Base-by-base conservation (phyloP, 2,329 filamentous ascomycete species). In the Ceratocystis variospora region DNA sequence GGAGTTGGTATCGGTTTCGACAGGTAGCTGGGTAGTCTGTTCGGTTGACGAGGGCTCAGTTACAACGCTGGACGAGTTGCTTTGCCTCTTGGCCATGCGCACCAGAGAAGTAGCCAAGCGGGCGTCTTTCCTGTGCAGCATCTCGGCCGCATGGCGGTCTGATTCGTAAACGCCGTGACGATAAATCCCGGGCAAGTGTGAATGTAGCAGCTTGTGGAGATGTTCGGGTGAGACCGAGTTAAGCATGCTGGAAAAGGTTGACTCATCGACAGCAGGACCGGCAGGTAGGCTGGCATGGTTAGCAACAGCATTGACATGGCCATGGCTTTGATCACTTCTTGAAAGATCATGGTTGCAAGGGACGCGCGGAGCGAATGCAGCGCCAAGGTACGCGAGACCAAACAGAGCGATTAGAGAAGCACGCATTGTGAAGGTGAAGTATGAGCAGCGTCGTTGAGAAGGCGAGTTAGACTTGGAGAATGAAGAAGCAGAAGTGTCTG, bases 131-230 rank as follows among this genome's bases (percentile, higher is more conserved):
- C 78, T 77, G 75, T 85, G 81, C 33, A 88, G 79, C 44, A 81
- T 83, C 73, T 87, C 82, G 65, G 88, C 78, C 31, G 85, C 86
- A 10, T 80, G 78, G 70, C 79, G 80, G 71, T 88, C 86, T 69
- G 84, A 83, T 69, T 82, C 79, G 73, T 86, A 88, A 66, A 89
- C 80, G 67, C 87, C 87, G 72, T 88, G 82, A 72, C 84, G 81
- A 75, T 86, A 89, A 72, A 83, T 82, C 61, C 80, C 79, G 59
- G 83, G 81, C 65, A 86, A 78, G 71, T 85, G 80, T 68, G 80
- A 77, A 73, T 88, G 85, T 41, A 91, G 78, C 64, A 88, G 82
- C 61, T 81, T 80, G 73, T 89, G 86, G 65, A 92, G 77, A 53
- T 82, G 80, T 62, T 83, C 78, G 65, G 80, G 80, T 25, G 85